Base-by-base conservation (phyloP, 2,329 filamentous ascomycete genomes). In the Colletotrichum trifolii region DNA sequence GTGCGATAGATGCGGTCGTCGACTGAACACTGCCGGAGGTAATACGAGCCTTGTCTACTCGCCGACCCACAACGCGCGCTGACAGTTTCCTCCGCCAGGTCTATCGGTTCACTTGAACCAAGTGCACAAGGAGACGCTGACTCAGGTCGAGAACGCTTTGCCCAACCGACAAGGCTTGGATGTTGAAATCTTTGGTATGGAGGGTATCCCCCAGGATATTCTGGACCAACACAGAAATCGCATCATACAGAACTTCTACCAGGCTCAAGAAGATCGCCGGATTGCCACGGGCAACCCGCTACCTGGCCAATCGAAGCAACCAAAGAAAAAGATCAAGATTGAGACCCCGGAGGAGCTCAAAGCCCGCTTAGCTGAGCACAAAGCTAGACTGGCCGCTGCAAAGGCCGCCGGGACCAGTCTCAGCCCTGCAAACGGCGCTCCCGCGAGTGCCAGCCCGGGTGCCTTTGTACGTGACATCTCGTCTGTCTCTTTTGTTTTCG, bases 131-230 rank as follows among this genome's bases (percentile, higher is more conserved):
- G 94, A 97, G 77, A 92, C 90, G 36, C 86, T 98, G 54, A 89
- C 87, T 17, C 88, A 89, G 48, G 94, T 99, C 73, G 95, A 97
- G 72, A 97, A 98, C 84, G 94, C 96, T 54, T 86, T 97, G 3
- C 90, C 92, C 0, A 95, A 95, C 73, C 89, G 96, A 68, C 88
- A 93, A 69, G 91, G 91, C 64, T 88, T 97, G 66, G 93, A 97
- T 66, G 89, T 97, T 66, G 96, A 99, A 79, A 97, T 99, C 73
- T 99, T 98, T 76, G 96, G 95, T 73, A 97, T 97, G 92, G 94
- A 97, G 77, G 96, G 96, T 74, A 93, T 98, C 42, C 96, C 96
- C 3, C 91, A 93, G 64, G 93, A 97, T 63, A 87, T 96, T 67
- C 82, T 93, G 63, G 87, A 93, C 72, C 87, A 91, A 73, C 94